Base-by-base conservation (phyloP, 345 rosid genomes). In the Syzygium aqueum region DNA sequence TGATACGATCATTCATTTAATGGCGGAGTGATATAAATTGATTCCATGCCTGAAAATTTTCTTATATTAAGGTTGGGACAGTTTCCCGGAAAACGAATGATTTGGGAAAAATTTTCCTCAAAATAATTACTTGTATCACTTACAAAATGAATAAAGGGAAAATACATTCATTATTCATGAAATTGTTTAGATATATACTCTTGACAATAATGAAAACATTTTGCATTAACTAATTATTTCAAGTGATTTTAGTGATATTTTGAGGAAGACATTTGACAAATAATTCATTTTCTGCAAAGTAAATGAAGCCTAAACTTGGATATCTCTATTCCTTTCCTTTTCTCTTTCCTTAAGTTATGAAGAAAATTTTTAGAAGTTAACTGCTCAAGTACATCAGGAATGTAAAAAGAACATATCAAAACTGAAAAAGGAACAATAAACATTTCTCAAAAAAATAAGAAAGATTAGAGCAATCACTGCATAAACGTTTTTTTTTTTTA, bases 51-150 rank as follows among this genome's bases (percentile, higher is more conserved):
- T 57, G 65, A 57, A 57, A 25, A 11, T 57, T 57, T 57, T 57
- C 65, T 57, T 11, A 22, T 56, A 43, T 43, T 40, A 54, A 8
- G 59, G 27, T 2, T 56, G 12, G 5, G 23, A 21, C 22, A 21
- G 5, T 56, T 56, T 56, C 2, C 8, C 1, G 0, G 5, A 8
- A 56, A 56, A 56, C 5, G 0, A 56, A 56, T 56, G 23, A 22
- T 22, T 5, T 56, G 9, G 3, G 12, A 56, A 56, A 56, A 21
- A 9, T 56, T 22, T 56, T 11, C 27, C 3, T 21, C 22, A 54
- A 56, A 22, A 56, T 22, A 0, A 22, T 56, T 0, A 56, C 23
- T 56, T 22, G 9, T 8, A 54, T 54, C 0, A 0, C 0, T 54
- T 54, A 54, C 9, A 56, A 56, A 56, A 56, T 56, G 5, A 56